Base-by-base conservation (phyloP, 345 rosid species). In the Turritis glabra region DNA sequence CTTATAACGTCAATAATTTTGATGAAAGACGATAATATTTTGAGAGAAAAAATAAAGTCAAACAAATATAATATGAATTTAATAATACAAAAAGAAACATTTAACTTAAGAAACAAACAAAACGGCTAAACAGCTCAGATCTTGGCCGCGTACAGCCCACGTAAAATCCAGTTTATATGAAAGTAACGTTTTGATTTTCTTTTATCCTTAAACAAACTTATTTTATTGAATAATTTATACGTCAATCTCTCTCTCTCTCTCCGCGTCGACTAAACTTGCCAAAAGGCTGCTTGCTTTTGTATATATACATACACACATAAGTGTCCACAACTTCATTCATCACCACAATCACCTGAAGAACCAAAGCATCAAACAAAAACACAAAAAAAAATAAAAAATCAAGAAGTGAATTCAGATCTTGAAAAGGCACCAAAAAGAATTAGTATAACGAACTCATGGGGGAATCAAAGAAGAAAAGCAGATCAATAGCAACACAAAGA, bases 401-500 rank as follows among this genome's bases (percentile, higher is more conserved):
- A 22, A 41, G 5, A 63, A 63, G 41, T 46, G 30, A 48, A 65
- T 32, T 21, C 70, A 47, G 47, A 63, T 43, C 21, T 69, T 63
- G 8, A 38, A 59, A 70, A 57, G 41, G 6, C 52, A 12, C 25
- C 23, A 46, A 51, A 11, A 62, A 51, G 5, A 60, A 40, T 2
- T 4, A 15, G 2, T 2, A n/a, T 55, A 35, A 5, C 12, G 21
- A 63, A 54, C 0, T 51, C 14, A 73, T 74, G 79, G 79, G 56
- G 50, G 70, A 53, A 30, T 62, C 80, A 50, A 85, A 78, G 81
- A 86, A 82, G 75, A 79, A 74, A 9, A 59, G 67, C 40, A 30
- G 57, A 26, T 56, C 81, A 11, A 46, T 53, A n/a, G 26, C 69
- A 32, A 52, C 69, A 22, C 73, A 27, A 1, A 80, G 77, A 75